Conservation (phyloP, 495 filamentous ascomycete genomes). For the Neurospora cerealis region DNA sequence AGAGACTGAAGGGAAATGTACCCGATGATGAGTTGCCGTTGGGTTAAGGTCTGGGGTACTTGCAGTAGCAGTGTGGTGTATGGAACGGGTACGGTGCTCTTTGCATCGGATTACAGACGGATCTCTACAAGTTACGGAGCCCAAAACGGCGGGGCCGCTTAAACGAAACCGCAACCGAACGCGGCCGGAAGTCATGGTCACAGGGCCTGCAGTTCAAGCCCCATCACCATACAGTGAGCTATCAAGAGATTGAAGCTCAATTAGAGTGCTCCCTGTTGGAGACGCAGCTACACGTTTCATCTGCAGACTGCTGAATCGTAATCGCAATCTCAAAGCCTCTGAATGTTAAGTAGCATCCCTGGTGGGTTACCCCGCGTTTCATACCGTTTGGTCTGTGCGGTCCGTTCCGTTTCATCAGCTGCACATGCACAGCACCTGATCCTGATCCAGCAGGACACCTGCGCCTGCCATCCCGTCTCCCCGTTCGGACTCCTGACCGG, state of each 20-base stretch:
- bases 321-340: not conserved
- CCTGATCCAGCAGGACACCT: not conserved
- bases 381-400: not conserved
- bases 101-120: not conserved
- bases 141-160: not conserved
- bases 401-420: not conserved
- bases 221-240: not conserved
- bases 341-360: not conserved
- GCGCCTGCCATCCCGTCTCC: not conserved
- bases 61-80: not conserved
- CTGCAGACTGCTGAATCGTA: not conserved
- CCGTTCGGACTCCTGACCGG: not conserved
- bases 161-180: not conserved
- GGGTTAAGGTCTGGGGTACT: not conserved
- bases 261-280: not conserved
- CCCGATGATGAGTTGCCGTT: not conserved
- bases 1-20: not conserved
- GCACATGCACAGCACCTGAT: not conserved
- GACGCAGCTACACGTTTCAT: not conserved
- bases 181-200: not conserved
- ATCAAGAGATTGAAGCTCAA: not conserved
- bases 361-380: not conserved
- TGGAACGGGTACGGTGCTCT: not conserved
- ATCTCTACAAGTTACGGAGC: not conserved
- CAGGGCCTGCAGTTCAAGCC: not conserved